Evolutionary conservation across 768 basidiomycete genomes (phyloP).

Genomic region (Serpula lacrymans): DNA sequence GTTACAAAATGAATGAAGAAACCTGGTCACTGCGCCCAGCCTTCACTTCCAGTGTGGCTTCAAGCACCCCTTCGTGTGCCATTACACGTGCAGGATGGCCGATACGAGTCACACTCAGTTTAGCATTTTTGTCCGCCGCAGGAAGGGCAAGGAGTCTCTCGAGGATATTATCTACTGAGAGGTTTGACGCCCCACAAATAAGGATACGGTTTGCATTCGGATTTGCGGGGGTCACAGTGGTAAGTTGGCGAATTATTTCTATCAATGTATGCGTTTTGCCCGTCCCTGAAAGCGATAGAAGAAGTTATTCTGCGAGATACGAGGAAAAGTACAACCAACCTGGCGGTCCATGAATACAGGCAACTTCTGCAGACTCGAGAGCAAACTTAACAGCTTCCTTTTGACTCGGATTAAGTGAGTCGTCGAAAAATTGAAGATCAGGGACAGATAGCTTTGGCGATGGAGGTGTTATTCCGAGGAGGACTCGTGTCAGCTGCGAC

Average conservation of each 20-base stretch:
- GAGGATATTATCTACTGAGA: constrained; percentile 95
- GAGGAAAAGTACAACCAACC: constrained; percentile 52
- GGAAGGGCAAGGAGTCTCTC: constrained; percentile 75
- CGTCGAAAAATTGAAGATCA: constrained; percentile 67
- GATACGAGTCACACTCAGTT: constrained; percentile 73
- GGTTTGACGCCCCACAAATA: constrained; percentile 90
- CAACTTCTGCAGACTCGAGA: constrained; percentile 76
- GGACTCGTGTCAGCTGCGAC: constrained; percentile 57
- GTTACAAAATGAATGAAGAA: not conserved
- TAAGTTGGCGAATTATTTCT: constrained; percentile 87
- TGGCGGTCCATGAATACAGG: constrained; percentile 97
- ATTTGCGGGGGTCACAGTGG: constrained; percentile 42
- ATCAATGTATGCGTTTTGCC: constrained; percentile 97
- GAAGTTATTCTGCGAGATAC: not conserved
- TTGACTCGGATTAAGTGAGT: constrained; percentile 78
- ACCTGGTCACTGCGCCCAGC: constrained; percentile 73
- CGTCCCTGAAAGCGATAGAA: constrained; percentile 47
- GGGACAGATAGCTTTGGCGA: constrained; percentile 35
- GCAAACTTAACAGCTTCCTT: constrained; percentile 80
- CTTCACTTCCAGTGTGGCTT: constrained; percentile 70
- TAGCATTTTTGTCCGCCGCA: constrained; percentile 31
- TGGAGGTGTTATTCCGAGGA: constrained; percentile 62
- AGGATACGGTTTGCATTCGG: constrained; percentile 62
- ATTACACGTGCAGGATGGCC: constrained; percentile 96
- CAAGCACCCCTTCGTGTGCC: constrained; percentile 60